Evolutionary conservation across 2,329 filamentous ascomycete genomes (phyloP).

Genomic region (Alternaria arborescens): DNA sequence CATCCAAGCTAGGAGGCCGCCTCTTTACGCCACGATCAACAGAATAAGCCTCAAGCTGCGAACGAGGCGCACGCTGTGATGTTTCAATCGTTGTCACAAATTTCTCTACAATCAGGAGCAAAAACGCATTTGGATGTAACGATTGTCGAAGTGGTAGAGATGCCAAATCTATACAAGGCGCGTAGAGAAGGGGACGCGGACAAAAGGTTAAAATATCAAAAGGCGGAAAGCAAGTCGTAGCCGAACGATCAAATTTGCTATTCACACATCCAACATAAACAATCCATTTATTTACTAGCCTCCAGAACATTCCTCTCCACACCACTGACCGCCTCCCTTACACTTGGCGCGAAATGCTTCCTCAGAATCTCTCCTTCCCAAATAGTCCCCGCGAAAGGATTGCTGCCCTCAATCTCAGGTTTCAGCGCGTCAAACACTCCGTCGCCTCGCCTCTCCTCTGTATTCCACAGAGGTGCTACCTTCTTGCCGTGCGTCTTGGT

Average conservation of each 20-base stretch:
- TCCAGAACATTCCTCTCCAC: slow-evolving; percentile 47
- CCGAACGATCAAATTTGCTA: not conserved
- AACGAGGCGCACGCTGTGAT: not conserved
- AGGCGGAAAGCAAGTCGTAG: not conserved
- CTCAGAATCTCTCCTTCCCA: slow-evolving; percentile 93
- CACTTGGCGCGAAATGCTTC: slow-evolving; percentile 85
- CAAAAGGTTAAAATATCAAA: not conserved
- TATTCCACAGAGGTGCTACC: slow-evolving; percentile 88
- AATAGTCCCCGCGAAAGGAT: slow-evolving; percentile 87
- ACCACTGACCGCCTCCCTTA: slow-evolving; percentile 72
- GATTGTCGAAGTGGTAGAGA: not conserved
- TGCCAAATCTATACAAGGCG: not conserved
- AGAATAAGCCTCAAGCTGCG: not conserved
- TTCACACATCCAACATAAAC: not conserved
- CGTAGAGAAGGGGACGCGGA: not conserved
- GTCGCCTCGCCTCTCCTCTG: slow-evolving; percentile 91
- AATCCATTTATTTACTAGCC: slow-evolving; percentile 27
- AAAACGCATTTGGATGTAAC: not conserved
- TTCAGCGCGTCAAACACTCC: slow-evolving; percentile 81
- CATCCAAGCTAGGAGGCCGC: not conserved
- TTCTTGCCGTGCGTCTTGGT: slow-evolving; percentile 83
- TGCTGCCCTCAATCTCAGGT: slow-evolving; percentile 79
- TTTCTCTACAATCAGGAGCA: not conserved
- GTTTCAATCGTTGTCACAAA: not conserved
- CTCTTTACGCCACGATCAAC: not conserved